A percentile compares a stretch with the other conserved stretches of the same genome.
These are phyloP conservation scores for Craterostigma plantagineum DNA, from an alignment of 257 asterid species.

Conservation along the genomic window DNA sequence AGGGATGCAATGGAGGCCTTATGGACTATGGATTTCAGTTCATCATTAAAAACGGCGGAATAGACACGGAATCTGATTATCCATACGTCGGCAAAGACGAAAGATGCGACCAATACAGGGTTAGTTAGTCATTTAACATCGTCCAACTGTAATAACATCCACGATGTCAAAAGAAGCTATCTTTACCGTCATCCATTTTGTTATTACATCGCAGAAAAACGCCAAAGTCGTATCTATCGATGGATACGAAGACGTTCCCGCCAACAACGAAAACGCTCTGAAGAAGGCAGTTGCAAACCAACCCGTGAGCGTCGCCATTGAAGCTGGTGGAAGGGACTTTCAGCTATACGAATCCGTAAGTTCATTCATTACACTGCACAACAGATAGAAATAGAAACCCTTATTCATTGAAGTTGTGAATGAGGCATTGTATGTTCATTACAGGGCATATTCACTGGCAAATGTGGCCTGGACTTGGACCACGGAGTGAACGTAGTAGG, in stretches of 20 bases:
- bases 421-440: not conserved
- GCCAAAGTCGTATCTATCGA: conserved; percentile 15
- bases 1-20: not conserved
- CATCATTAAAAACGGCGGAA: conserved; percentile 7
- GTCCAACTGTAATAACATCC: no score
- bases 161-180: no score
- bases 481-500: conserved; percentile 85
- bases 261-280: conserved; percentile 10
- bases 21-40: conserved; percentile 6
- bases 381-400: no score
- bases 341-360: conserved; percentile 3
- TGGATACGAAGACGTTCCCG: conserved; percentile 15
- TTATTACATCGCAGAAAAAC: conserved; percentile 16
- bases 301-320: conserved; percentile 11
- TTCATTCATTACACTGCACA: not conserved
- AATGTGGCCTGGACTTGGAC: conserved; percentile 57
- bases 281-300: conserved; percentile 17
- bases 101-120: conserved; percentile 7
- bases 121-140: not conserved
- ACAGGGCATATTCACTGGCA: conserved; percentile 76
- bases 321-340: conserved; percentile 5
- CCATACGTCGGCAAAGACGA: conserved; percentile 7
- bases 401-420: no score
- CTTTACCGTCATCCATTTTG: no score
- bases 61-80: conserved; percentile 5